phyloP scores from a whole-genome alignment of 148 eudicot species.

The Nepenthes gracilis region DNA sequence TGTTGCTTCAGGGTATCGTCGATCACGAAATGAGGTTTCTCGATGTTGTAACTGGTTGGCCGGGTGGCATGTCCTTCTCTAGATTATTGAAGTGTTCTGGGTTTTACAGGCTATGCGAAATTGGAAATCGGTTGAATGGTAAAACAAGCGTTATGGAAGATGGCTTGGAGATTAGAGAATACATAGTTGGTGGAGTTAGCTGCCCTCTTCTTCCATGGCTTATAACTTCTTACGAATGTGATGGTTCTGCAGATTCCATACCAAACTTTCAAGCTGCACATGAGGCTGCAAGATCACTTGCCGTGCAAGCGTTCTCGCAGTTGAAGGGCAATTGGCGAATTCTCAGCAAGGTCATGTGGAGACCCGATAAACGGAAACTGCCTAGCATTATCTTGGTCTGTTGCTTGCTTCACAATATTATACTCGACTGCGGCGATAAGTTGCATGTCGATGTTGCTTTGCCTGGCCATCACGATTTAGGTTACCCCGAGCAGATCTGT shows the following conservation, averaged over 20 bases:
- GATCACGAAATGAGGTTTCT: slow-evolving; percentile 78
- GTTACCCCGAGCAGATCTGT: slow-evolving; percentile 41
- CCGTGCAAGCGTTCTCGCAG: slow-evolving; percentile 56
- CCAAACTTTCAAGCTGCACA: slow-evolving; percentile 33
- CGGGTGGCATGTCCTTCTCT: slow-evolving; percentile 74
- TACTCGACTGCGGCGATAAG: slow-evolving; percentile 63
- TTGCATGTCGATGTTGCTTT: slow-evolving; percentile 43
- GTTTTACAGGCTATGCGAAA: slow-evolving; percentile 64
- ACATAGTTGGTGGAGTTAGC: slow-evolving; percentile 53
- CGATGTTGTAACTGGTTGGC: slow-evolving; percentile 97
- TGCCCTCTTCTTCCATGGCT: slow-evolving; percentile 98
- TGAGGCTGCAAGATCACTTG: slow-evolving; percentile 56
- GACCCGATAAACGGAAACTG: slow-evolving; percentile 87
- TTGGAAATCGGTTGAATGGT: slow-evolving; percentile 60
- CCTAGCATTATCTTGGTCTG: slow-evolving; percentile 89
- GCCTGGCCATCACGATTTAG: slow-evolving; percentile 60
- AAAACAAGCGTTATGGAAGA: slow-evolving; percentile 11
- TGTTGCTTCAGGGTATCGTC: slow-evolving; percentile 83
- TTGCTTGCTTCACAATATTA: slow-evolving; percentile 89
- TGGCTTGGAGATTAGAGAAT: slow-evolving; percentile 57
- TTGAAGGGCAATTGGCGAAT: slow-evolving; percentile 93
- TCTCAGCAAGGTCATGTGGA: slow-evolving; percentile 96
- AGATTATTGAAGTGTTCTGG: slow-evolving; percentile 62
- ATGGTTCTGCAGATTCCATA: slow-evolving; percentile 8
- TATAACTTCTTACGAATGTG: slow-evolving; percentile 43